Conservation (phyloP, 352 stramenopile genomes). For the Phytopythium chamaehyphon region DNA sequence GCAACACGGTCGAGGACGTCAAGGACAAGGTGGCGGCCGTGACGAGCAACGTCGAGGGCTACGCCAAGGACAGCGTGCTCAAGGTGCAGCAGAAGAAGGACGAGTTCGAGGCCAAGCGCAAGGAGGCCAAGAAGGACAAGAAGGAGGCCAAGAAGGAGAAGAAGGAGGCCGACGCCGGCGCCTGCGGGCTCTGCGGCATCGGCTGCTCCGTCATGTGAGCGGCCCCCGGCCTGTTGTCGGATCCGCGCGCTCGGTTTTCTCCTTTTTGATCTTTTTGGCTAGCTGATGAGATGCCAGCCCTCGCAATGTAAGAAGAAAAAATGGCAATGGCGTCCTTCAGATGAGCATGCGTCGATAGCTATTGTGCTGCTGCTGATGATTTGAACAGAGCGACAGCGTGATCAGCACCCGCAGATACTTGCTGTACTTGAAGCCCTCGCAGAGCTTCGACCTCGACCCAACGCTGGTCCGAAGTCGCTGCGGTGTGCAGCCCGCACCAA, state of each 20-base stretch:
- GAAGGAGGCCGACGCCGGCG: conserved; percentile 44
- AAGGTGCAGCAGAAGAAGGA: conserved; percentile 56
- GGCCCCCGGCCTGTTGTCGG: background rate
- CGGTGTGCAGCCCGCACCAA: conserved; percentile 35
- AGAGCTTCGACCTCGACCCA: background rate
- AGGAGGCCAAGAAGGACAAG: conserved; percentile 35
- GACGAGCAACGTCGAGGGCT: conserved; percentile 48
- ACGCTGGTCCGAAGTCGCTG: background rate
- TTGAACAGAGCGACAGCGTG: conserved; percentile 1
- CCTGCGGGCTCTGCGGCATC: conserved; percentile 38
- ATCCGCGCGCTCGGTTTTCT: background rate
- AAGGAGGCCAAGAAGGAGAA: conserved; percentile 33
- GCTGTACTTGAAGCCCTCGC: background rate
- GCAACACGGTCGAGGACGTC: conserved; percentile 31
- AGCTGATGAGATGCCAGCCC: background rate
- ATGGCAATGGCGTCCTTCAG: too few species aligned
- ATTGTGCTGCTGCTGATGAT: too few species aligned
- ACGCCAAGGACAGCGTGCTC: conserved; percentile 67
- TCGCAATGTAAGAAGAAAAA: too few species aligned
- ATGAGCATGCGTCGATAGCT: too few species aligned
- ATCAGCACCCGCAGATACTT: background rate
- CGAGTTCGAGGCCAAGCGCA: conserved; percentile 42
- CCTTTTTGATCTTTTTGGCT: conserved; percentile 2
- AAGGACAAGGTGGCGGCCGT: conserved; percentile 41
- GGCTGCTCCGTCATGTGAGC: conserved; percentile 64